Evolutionary conservation across 495 filamentous ascomycete genomes (phyloP).

Genomic region (Aspergillus conjunctus): DNA sequence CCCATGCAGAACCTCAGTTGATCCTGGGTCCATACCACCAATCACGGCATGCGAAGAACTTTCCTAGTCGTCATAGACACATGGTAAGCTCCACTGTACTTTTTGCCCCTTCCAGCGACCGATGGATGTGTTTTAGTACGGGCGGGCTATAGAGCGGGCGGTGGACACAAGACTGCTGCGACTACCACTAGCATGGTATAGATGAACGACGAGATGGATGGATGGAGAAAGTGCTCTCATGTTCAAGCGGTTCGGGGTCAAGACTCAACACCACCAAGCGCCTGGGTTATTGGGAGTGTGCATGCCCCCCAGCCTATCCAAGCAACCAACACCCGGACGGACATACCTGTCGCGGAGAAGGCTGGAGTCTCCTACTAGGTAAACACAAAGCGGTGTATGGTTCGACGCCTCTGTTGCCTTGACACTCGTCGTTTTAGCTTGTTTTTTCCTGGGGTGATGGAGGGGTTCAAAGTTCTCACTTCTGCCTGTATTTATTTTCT

Average conservation of each 20-base stretch:
- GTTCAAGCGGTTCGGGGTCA: background rate
- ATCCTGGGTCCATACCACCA: slow-evolving; percentile 22
- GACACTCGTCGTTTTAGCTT: background rate
- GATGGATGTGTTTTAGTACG: slow-evolving; percentile 9
- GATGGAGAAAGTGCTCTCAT: slow-evolving; percentile 5
- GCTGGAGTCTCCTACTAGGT: background rate
- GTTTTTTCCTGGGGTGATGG: background rate
- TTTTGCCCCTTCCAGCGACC: slow-evolving; percentile 26
- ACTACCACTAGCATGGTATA: slow-evolving; percentile 4
- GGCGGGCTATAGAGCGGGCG: background rate
- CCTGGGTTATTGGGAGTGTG: no score
- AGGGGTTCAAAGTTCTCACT: background rate
- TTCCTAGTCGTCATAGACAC: slow-evolving; percentile 31
- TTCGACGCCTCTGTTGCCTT: background rate
- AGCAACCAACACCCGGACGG: background rate
- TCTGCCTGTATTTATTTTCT: background rate
- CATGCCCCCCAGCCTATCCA: background rate
- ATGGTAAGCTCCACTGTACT: slow-evolving; percentile 30
- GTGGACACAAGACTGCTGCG: background rate
- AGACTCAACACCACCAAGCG: no score
- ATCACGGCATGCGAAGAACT: slow-evolving; percentile 8
- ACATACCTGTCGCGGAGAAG: background rate
- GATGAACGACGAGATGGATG: slow-evolving; percentile 3
- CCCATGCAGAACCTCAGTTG: slow-evolving; percentile 34
- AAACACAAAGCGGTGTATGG: background rate